These are phyloP conservation scores for Eucalyptus dawsonii DNA, from an alignment of 345 rosid genomes.

Conservation along the genomic window DNA sequence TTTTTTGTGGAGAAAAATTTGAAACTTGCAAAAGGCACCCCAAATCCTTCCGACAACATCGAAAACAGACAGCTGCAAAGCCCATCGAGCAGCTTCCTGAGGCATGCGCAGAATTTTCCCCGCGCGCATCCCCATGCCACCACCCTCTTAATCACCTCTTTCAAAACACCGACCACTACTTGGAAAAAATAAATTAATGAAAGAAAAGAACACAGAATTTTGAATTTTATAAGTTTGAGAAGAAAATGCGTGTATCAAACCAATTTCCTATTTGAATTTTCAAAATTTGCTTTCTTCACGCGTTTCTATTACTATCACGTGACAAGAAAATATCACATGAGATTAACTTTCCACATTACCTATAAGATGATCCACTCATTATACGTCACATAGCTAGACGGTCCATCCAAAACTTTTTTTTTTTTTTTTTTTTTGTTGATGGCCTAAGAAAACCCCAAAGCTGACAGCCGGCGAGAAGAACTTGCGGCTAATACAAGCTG, in stretches of 20 bases:
- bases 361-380: rapidly evolving
- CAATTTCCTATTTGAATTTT: background rate
- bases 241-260: background rate
- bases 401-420: too few species aligned
- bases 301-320: too few species aligned
- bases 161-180: background rate
- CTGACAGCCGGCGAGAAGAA: too few species aligned
- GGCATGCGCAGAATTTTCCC: background rate
- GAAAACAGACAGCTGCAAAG: background rate
- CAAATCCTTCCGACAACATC: background rate
- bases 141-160: background rate
- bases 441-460: rapidly evolving
- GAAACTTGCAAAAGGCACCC: background rate
- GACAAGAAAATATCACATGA: too few species aligned
- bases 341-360: too few species aligned
- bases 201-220: background rate
- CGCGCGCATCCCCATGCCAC: background rate
- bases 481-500: rapidly evolving
- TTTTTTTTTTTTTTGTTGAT: too few species aligned
- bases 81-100: background rate
- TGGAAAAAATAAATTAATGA: too few species aligned
- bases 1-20: background rate
- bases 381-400: too few species aligned
- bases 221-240: too few species aligned
- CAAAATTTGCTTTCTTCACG: background rate